Evolutionary conservation across 208 protist genomes (phyloP).

Genomic region (Lotmaria passim): DNA sequence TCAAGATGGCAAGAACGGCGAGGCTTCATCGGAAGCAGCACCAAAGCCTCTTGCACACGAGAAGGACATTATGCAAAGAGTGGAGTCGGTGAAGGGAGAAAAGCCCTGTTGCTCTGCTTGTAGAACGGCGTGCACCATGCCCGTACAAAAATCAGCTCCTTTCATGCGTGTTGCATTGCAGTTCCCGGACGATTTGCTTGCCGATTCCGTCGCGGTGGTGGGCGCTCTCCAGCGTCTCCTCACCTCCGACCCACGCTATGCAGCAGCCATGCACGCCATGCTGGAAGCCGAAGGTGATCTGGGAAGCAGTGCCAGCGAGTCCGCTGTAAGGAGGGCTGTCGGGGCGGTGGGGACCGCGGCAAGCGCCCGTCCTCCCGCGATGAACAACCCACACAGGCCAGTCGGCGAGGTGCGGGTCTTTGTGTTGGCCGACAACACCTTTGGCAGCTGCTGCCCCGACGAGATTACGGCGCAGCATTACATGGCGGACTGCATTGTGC

Average conservation of each 20-base stretch:
- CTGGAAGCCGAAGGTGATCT: not conserved
- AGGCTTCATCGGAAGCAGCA: too few species aligned
- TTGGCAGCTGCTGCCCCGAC: slow-evolving; percentile 92
- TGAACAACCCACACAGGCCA: slow-evolving; percentile 53
- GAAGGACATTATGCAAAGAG: not conserved
- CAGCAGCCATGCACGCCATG: slow-evolving; percentile 16
- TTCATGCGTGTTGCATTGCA: slow-evolving; percentile 79
- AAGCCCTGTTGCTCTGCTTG: not conserved
- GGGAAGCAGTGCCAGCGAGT: not conserved
- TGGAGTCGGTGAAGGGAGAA: not conserved
- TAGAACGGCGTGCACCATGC: not conserved
- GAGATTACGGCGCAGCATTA: slow-evolving; percentile 92
- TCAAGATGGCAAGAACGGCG: not conserved
- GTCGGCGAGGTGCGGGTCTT: slow-evolving; percentile 55
- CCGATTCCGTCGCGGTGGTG: slow-evolving; percentile 68
- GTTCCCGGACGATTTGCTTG: slow-evolving; percentile 88
- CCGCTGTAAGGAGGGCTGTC: not conserved
- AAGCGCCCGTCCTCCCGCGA: slow-evolving; percentile 1
- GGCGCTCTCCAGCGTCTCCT: slow-evolving; percentile 55
- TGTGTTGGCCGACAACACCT: slow-evolving; percentile 91
- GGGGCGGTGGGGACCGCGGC: not conserved
- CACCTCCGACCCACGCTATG: slow-evolving; percentile 38
- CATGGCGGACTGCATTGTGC: slow-evolving; percentile 81
- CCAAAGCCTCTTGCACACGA: not conserved
- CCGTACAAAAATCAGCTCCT: not conserved